These are phyloP conservation scores for Fusarium irregulare DNA, from an alignment of 2,329 filamentous ascomycete genomes.

Conservation along the genomic window DNA sequence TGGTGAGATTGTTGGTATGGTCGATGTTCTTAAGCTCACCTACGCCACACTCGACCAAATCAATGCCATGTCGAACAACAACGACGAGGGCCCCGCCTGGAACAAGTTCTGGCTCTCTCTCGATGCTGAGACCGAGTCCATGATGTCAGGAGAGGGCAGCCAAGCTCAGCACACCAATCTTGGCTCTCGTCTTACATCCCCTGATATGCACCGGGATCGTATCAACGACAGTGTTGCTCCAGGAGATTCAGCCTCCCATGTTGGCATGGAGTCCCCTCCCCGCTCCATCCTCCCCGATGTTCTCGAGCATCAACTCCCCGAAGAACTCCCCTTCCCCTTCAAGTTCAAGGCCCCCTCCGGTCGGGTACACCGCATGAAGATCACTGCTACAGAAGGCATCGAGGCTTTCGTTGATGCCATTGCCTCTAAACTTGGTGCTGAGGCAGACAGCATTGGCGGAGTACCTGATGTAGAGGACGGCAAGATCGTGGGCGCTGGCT, in stretches of 20 bases:
- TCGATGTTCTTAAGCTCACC: conserved; percentile 97
- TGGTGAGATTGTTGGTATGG: conserved; percentile 99
- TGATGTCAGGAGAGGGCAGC: conserved; percentile 91
- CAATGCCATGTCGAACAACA: conserved; percentile 86
- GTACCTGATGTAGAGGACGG: conserved; percentile 82
- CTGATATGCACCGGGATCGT: conserved; percentile 78
- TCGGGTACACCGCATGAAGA: conserved; percentile 91
- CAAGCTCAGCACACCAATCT: conserved; percentile 74
- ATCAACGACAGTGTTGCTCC: conserved; percentile 86
- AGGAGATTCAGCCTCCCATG: conserved; percentile 93
- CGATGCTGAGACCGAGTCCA: conserved; percentile 92
- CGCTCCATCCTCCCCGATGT: conserved; percentile 69
- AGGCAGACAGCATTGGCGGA: conserved; percentile 87
- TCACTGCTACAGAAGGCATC: conserved; percentile 83
- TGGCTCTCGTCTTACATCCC: conserved; percentile 81
- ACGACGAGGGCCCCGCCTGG: conserved; percentile 96
- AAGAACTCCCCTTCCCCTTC: conserved; percentile 90
- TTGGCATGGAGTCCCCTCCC: conserved; percentile 81
- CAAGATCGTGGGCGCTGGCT: conserved; percentile 79
- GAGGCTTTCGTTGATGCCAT: conserved; percentile 81
- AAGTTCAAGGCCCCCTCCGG: conserved; percentile 99
- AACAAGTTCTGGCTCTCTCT: conserved; percentile 99
- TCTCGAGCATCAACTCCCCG: conserved; percentile 64
- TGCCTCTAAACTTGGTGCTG: conserved; percentile 83
- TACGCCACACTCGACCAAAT: conserved; percentile 98